Base-by-base conservation (phyloP, 2,329 filamentous ascomycete species). In the Xylaria sp. region DNA sequence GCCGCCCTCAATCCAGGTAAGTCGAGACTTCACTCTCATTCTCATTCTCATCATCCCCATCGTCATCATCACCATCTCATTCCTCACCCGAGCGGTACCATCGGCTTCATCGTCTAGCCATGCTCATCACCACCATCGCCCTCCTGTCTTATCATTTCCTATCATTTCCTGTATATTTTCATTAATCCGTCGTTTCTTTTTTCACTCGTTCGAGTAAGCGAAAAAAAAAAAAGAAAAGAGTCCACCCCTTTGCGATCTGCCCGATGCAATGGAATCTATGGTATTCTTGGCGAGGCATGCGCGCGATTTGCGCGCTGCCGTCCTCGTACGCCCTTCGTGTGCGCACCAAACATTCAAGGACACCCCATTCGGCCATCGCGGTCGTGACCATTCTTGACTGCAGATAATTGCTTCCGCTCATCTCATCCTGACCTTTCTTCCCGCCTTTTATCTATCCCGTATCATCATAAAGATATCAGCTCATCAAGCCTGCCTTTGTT, bases 1-100 rank as follows among this genome's bases (percentile, higher is more conserved):
- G 70, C 71, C 59, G 70, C 71, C 55, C 70, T 73, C 65, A 73
- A 73, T 63, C 79, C 86, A 80, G 85, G 89, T 93, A 86, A 76
- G 79, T 81, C 63, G 54, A 19, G n/a, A 1, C 62, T 61, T 66
- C 59, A 67, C 67, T 67, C 48, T 50, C 65, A 65, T 67, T 59
- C 48, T 52, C 68, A 60, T 62, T 48, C 48, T 34, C 57, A 30
- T 30, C 23, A 30, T 30, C 23, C 4, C 23, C 37, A 13, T 42
- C 6, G 37, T 13, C 37, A 13, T 42, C 37, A 30, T 30, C 23
- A 30, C 23, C 23, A 30, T 30, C 23, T 30, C 23, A 30, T 30
- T 30, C 23, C 23, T 30, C 23, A 30, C 23, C 23, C 23, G 23
- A 30, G 23, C 23, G 23, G 23, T 30, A 30, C 23, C 23, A 30